Base-by-base conservation (phyloP, 495 filamentous ascomycete genomes). In the Lasiosphaeris hirsuta region DNA sequence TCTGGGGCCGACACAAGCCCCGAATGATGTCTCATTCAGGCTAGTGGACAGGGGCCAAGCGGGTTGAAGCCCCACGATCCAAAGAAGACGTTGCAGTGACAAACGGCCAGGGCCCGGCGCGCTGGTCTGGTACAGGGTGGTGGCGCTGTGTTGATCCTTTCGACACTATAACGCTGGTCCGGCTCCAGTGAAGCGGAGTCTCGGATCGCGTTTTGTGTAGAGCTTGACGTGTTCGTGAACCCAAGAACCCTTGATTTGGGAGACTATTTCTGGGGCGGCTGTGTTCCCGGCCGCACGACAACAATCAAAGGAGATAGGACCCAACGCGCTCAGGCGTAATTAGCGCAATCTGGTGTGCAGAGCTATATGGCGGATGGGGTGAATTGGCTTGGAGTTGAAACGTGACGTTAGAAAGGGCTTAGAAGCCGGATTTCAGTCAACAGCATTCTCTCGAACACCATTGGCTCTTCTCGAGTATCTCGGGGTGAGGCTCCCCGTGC, bases 401-500 rank as follows among this genome's bases (percentile, higher is more conserved):
- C 41, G 41, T 10, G 4, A 17, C 11, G 9, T 45, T 38, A 15
- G 11, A 51, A 15, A 50, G 18, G 39, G 10, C 18, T 51, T 50
- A 10, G 33, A 49, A 45, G 49, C 6, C 23, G 51, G 38, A 59
- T 40, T 56, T 63, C 54, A 69, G 67, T 64, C 65, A 69, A 66
- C 67, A 60, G 47, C 56, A 65, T 65, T 64, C 56, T 68, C 62
- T 64, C 13, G n/a, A 49, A 13, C 1, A 10, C 39, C 18, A 67
- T 69, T 66, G 65, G 67, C 39, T 51, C 41, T 39, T 52, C 18
- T 23, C n/a, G 8, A 30, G 13, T 19, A 58, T 37, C 51, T 41
- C 13, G 39, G 15, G 35, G 46, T 58, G 54, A 41, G 54, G 51
- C 48, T 54, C 51, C 6, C 10, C 39, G 35, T 56, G 10, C 23